These are phyloP conservation scores for Cinchona pubescens DNA, from an alignment of 257 asterid species.

Conservation along the genomic window DNA sequence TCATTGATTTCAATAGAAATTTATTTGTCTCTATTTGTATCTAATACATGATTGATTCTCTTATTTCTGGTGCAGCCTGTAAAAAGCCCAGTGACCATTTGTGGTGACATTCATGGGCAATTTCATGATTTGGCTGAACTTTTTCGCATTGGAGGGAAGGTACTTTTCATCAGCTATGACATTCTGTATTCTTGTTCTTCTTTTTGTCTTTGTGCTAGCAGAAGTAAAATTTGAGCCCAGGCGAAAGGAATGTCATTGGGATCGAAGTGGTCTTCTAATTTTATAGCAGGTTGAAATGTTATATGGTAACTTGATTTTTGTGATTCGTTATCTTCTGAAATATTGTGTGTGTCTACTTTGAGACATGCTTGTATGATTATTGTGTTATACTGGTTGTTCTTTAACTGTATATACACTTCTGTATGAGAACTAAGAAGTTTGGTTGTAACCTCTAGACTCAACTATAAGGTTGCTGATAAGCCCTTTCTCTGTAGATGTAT, in stretches of 20 bases:
- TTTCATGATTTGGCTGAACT: constrained; percentile 96
- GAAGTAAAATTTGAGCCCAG: constrained; percentile 21
- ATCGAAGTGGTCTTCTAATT: constrained; percentile 28
- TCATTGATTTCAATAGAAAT: background rate
- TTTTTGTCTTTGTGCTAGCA: constrained; percentile 25
- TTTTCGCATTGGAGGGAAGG: constrained; percentile 98
- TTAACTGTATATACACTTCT: background rate
- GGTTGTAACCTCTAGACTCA: background rate
- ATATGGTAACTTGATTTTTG: background rate
- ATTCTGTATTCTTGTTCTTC: background rate
- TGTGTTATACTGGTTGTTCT: background rate
- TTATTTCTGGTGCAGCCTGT: constrained; percentile 74
- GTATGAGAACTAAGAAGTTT: background rate
- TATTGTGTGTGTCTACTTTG: background rate
- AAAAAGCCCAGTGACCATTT: constrained; percentile 89
- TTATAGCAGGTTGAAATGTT: constrained; percentile 24
- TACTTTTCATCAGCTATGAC: constrained; percentile 28
- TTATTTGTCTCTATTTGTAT: background rate
- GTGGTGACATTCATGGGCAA: constrained; percentile 98
- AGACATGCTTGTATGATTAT: too few species aligned
- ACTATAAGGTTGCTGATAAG: background rate
- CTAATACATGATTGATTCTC: constrained; percentile 4
- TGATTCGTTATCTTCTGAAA: background rate
- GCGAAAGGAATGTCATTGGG: constrained; percentile 19
- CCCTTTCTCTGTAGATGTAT: background rate